Conservation (phyloP, 2,329 filamentous ascomycete genomes). For the Neopestalotiopsis sp. region DNA sequence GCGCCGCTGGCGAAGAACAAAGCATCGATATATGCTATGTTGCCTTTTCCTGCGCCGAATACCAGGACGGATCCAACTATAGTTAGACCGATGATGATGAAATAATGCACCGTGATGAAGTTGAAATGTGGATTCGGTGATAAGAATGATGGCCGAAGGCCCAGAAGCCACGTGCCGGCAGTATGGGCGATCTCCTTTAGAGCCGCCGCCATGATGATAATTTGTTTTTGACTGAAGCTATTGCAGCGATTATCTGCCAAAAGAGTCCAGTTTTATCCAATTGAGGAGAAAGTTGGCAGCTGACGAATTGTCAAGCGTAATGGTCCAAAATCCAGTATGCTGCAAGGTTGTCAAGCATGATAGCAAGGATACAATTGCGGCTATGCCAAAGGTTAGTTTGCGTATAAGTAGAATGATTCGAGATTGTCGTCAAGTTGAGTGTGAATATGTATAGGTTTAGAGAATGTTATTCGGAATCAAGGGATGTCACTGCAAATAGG, state of each 20-base stretch:
- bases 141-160: constrained; percentile 61
- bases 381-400: constrained; percentile 10
- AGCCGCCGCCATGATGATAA: constrained; percentile 20
- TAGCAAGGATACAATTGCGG: constrained; percentile 17
- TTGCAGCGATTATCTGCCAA: neutral
- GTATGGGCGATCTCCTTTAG: constrained; percentile 38
- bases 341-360: constrained; percentile 19
- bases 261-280: neutral
- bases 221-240: neutral
- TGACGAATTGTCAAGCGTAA: constrained; percentile 1
- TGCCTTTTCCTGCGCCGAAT: constrained; percentile 62
- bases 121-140: constrained; percentile 73
- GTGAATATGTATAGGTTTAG: neutral
- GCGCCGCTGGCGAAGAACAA: constrained; percentile 86
- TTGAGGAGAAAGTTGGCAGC: constrained; percentile 1
- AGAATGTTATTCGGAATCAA: neutral
- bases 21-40: constrained; percentile 81
- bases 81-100: constrained; percentile 77
- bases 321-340: neutral
- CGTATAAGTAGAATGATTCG: neutral
- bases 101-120: constrained; percentile 83
- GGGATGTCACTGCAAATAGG: neutral
- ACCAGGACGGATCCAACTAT: constrained; percentile 80
- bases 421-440: neutral
- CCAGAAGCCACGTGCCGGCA: constrained; percentile 49